Percentiles rank a stretch among this genome's conserved stretches.
These are phyloP conservation scores for Pyrenopolyporus hunteri DNA, from an alignment of 495 filamentous ascomycete genomes.

Conservation along the genomic window DNA sequence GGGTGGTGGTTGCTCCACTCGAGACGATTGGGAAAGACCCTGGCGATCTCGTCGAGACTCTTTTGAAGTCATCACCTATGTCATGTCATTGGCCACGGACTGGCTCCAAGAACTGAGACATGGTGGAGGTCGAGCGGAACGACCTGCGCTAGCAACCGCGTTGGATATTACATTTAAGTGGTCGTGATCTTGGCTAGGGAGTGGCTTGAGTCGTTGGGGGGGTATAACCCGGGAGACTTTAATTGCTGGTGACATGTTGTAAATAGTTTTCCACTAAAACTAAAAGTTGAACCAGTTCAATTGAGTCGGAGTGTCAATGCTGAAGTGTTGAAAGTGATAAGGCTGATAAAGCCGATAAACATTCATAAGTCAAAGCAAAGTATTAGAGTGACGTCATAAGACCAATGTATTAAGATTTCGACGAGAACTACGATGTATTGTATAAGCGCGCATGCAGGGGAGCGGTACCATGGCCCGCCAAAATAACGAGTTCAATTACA, in stretches of 20 bases:
- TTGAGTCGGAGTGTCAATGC: not conserved
- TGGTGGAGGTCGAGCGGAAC: conserved; percentile 19
- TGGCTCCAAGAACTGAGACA: conserved; percentile 14
- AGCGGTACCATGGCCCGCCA: not conserved
- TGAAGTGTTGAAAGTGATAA: not conserved
- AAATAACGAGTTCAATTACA: too few species aligned
- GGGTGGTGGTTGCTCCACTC: conserved; percentile 6
- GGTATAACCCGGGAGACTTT: too few species aligned
- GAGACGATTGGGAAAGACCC: conserved; percentile 44
- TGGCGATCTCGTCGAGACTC: conserved; percentile 42
- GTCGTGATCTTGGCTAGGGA: too few species aligned
- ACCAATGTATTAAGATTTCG: conserved; percentile 21
- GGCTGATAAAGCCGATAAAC: not conserved
- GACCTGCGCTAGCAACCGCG: conserved; percentile 9
- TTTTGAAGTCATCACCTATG: conserved; percentile 40
- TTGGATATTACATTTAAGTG: too few species aligned
- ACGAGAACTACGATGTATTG: conserved; percentile 1
- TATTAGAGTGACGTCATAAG: conserved; percentile 28
- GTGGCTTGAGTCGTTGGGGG: too few species aligned
- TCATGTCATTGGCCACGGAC: conserved; percentile 39
- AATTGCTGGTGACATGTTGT: too few species aligned
- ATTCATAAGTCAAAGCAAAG: not conserved
- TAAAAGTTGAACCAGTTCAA: too few species aligned
- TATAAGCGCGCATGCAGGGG: conserved; percentile 25
- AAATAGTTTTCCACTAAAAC: too few species aligned